Evolutionary conservation across 2,329 filamentous ascomycete species (phyloP), one percentile per base, ranked within the genome.

Genomic region (Penicillium thymicola): DNA sequence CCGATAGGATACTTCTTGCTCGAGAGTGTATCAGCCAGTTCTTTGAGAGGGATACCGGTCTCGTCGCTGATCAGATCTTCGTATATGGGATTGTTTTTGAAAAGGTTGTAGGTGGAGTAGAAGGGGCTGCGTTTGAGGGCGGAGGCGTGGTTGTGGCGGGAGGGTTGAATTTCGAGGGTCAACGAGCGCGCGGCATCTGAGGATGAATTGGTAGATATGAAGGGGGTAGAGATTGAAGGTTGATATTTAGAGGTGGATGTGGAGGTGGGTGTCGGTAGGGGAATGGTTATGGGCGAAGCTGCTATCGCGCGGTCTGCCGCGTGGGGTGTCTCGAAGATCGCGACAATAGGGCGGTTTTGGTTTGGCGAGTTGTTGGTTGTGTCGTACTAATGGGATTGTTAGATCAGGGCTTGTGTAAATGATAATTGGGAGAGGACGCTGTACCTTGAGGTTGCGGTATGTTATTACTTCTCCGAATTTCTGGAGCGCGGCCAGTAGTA

Each of bases 381-480:
- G 43, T 73, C 69, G 46, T 73, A 73, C 72, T 73, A 36, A 28
- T 5, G 2, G 44, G 27, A 37, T 48, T 36, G 6, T 38, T 53
- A 42, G 30, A 9, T 32, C 23, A 9, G 25, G 36, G 7, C 28
- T 28, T n/a, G 14, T 16, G 16, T 21, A 4, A n/a, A 21, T 5
- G 13, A 21, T 27, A 9, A 16, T 34, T 36, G 6, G 16, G 50
- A 47, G 34, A 27, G 16, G 23, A 10, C 16, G 10, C 42, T 49
- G 23, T 62, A 76, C 73, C 62, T 69, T 72, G 14, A 72, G 54
- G 54, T 73, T 75, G 32, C 69, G 64, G 59, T 75, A 77, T 25
- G 69, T 70, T 10, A 67, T 62, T 8, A 77, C 73, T 60, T 76
- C 74, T 21, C 75, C 75, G 62, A 73, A 76, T 63, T 73, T 72